Evolutionary conservation across 2,329 filamentous ascomycete genomes (phyloP), one percentile per base, ranked within the genome.

Genomic region (Trichoderma afroharzianum): DNA sequence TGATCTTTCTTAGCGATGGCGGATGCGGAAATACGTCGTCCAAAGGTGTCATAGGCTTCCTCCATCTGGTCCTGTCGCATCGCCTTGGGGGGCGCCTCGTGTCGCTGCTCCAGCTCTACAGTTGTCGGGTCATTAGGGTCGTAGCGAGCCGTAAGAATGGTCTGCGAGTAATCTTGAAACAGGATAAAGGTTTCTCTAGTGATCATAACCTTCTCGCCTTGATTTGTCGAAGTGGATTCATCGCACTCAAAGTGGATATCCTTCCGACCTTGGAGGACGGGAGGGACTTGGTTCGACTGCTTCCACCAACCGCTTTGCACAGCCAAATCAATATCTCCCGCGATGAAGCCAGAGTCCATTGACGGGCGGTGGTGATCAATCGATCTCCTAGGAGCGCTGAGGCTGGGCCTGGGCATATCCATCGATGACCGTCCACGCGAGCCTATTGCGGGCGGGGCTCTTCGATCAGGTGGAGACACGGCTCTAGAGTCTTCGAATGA

Each of bases 91-190:
- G 96, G 95, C 1, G 89, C 85, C 77, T 98, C 93, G 77, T 98
- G 95, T 58, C 91, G 90, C 81, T 99, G 96, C 77, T 97, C 93
- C 7, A 98, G 81, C 39, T 88, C 85, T 12, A 91, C 92, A 77
- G 95, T 91, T 2, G 88, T 85, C 3, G 92, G 87, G 78, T 97
- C 90, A 68, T 90, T 88, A 1, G 91, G 85, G 79, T 97, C 93
- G 80, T 92, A 98, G 64, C 87, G 90, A 21, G 91, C 92, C 0
- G 91, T 94, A 77, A 99, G 88, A 74, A 97, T 87, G 0, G 95
- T 98, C 80, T 98, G 96, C 21, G 95, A 98, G 81, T 99, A 99
- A 82, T 99, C 96, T 77, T 94, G 91, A 83, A 93, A 99, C 9
- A 99, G 83, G n/a, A 98, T 85, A 76, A 92, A 96, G 55, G 98